These are phyloP conservation scores for Plasmodium vivax DNA, from an alignment of 169 alveolate genomes.

Conservation along the genomic window DNA sequence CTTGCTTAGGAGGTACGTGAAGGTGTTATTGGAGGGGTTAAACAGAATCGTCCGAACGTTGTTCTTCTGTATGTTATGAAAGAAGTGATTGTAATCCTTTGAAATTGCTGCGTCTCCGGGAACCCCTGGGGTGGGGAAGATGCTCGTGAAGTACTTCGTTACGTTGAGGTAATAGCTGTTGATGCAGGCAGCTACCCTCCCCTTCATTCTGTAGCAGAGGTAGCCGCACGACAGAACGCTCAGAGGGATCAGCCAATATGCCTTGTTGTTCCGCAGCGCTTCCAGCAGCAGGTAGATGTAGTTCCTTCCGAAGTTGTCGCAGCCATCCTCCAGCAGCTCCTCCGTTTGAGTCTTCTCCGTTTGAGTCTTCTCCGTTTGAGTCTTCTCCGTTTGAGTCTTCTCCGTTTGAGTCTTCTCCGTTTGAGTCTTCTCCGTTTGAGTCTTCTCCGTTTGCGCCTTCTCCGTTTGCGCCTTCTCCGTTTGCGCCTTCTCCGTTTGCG, in stretches of 20 bases:
- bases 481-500: not conserved
- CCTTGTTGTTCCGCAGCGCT: constrained; percentile 9
- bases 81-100: constrained; percentile 55
- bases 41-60: constrained; percentile 39
- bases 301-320: not conserved
- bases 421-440: no score
- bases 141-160: not conserved
- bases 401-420: no score
- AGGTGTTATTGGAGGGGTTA: constrained; percentile 43
- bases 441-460: not conserved
- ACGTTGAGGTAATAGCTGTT: not conserved
- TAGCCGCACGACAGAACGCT: constrained; percentile 14
- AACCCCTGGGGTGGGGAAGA: not conserved
- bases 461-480: not conserved
- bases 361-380: not conserved
- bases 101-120: not conserved
- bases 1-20: constrained; percentile 12
- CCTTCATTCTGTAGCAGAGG: constrained; percentile 39
- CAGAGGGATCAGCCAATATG: constrained; percentile 59
- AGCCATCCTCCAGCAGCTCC: not conserved
- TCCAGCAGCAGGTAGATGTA: not conserved
- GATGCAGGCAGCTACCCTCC: not conserved
- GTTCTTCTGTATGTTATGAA: constrained; percentile 40
- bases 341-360: not conserved
- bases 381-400: not conserved